A percentile compares a stretch with the other conserved stretches of the same genome.
These are phyloP conservation scores for Conticribra guillardii DNA, from an alignment of 108 stramenopile species.

Conservation along the genomic window DNA sequence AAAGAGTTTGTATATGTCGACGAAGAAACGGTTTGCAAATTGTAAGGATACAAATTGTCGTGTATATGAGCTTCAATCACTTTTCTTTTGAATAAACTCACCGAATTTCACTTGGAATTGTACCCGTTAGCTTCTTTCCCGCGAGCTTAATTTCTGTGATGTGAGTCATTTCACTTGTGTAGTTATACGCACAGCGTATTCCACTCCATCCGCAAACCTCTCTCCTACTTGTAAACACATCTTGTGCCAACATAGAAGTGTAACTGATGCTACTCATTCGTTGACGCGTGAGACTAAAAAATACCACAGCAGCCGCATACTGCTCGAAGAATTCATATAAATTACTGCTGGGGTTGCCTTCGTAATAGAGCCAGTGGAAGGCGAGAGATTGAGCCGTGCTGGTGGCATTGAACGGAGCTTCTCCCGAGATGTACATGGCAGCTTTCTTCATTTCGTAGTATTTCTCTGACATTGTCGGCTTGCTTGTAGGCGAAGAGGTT, in stretches of 20 bases:
- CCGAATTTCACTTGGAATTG: conserved; percentile 64
- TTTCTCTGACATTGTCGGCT: conserved; percentile 39
- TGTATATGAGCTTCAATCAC: background rate
- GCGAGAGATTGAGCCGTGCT: conserved; percentile 36
- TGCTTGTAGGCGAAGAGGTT: background rate
- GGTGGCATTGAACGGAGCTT: conserved; percentile 22
- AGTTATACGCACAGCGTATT: conserved; percentile 45
- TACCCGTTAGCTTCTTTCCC: conserved; percentile 50
- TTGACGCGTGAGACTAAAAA: conserved; percentile 39
- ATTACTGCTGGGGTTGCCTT: conserved; percentile 41
- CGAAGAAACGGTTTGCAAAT: too few species aligned
- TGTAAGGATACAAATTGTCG: background rate
- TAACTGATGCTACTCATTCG: conserved; percentile 15
- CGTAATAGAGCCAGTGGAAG: conserved; percentile 43
- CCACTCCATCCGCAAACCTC: conserved; percentile 48
- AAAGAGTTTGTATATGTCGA: too few species aligned
- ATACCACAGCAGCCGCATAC: conserved; percentile 45
- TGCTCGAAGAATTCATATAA: conserved; percentile 53
- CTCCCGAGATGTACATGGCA: conserved; percentile 39
- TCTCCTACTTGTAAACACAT: conserved; percentile 26
- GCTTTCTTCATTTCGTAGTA: conserved; percentile 49
- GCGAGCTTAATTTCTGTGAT: conserved; percentile 40
- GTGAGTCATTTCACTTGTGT: conserved; percentile 43
- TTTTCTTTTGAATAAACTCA: background rate
- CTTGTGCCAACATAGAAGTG: conserved; percentile 11